Evolutionary conservation across 83 land plant species (phyloP).

Genomic region (Picea mariana): DNA sequence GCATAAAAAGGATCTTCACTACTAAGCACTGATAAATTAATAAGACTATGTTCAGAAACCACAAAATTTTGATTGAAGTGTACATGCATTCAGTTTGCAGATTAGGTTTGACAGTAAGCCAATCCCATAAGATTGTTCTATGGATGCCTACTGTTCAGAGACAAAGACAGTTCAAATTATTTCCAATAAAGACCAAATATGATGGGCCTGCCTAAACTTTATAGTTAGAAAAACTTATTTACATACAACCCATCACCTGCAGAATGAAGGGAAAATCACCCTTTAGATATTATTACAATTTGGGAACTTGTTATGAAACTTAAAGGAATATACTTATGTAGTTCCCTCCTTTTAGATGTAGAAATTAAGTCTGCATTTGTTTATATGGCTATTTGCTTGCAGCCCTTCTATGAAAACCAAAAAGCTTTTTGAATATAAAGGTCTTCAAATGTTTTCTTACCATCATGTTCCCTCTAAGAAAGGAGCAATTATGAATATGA

Average conservation of each 20-base stretch:
- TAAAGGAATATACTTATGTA: background rate
- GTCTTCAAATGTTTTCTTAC: background rate
- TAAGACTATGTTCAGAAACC: background rate
- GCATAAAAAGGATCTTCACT: background rate
- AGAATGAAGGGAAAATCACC: background rate
- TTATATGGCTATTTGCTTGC: background rate
- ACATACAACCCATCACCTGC: background rate
- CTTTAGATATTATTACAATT: background rate
- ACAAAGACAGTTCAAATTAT: background rate
- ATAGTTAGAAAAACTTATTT: background rate
- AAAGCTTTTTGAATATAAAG: background rate
- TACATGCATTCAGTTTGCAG: background rate
- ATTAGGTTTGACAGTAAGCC: background rate
- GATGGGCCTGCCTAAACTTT: background rate
- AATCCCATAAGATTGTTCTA: background rate
- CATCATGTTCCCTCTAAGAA: background rate
- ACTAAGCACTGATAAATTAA: background rate
- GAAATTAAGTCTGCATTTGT: background rate
- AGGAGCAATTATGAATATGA: background rate
- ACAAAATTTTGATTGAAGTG: background rate
- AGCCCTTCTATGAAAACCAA: background rate
- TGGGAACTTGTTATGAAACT: background rate
- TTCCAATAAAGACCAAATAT: background rate
- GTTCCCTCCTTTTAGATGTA: background rate
- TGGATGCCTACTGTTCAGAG: background rate